Conservation (phyloP, 768 basidiomycete genomes). For the Lenzites betulinus region DNA sequence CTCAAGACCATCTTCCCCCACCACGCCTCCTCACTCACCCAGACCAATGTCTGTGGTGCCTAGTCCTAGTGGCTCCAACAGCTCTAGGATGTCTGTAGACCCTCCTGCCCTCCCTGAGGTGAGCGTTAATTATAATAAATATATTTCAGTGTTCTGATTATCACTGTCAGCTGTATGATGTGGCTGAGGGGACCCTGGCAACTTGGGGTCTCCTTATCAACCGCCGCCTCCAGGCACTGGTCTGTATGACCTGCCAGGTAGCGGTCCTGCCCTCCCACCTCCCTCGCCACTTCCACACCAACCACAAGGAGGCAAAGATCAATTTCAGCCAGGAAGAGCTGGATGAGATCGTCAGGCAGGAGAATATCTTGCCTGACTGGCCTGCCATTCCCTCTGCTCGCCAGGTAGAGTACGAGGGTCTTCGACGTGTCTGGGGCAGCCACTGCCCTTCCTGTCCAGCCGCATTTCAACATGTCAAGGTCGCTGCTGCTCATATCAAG, state of each 20-base stretch:
- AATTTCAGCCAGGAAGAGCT: background rate
- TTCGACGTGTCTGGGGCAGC: background rate
- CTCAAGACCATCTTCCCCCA: background rate
- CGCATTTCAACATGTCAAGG: too few relatives aligned
- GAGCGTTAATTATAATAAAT: too few relatives aligned
- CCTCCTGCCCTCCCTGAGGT: constrained; percentile 3
- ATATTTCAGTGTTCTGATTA: too few relatives aligned
- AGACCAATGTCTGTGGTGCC: background rate
- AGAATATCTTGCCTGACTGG: background rate
- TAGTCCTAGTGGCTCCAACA: background rate
- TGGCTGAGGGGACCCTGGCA: background rate
- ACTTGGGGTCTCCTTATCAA: constrained; percentile 7
- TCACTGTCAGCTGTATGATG: background rate
- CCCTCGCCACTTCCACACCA: background rate
- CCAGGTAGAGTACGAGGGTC: background rate
- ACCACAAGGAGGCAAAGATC: background rate
- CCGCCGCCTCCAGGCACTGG: constrained; percentile 3
- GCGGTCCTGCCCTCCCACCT: background rate
- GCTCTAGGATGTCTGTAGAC: background rate
- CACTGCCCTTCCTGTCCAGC: background rate
- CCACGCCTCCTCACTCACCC: background rate
- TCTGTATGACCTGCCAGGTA: background rate
- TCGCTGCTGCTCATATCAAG: too few relatives aligned
- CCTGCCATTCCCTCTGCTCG: background rate
- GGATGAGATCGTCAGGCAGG: background rate